Base-by-base conservation (phyloP, 2,329 filamentous ascomycete genomes). In the Hypoxylon sp. region DNA sequence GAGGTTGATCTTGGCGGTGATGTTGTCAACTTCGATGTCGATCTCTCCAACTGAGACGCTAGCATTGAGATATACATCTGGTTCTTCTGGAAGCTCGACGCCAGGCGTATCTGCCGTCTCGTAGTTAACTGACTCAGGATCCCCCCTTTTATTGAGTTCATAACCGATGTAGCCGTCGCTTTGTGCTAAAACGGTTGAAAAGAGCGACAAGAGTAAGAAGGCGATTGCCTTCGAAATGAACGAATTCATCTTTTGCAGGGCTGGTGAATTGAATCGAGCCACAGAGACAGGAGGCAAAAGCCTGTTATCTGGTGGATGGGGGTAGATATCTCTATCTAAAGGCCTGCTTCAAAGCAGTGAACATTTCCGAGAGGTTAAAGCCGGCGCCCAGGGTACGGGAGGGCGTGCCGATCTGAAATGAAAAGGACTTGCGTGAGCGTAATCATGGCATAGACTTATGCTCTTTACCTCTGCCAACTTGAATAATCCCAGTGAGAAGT, bases 1-100 rank as follows among this genome's bases (percentile, higher is more conserved):
- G 30, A 88, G 80, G 72, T 87, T 89, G 75, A 88, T 82, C 73
- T 88, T 87, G 55, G 87, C 87, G 0, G 85, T 87, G 59, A 89
- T 80, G 71, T 89, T 88, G 63, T 85, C 79, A 11, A 89, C 87
- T 51, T 84, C 80, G 60, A 90, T 82, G 74, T 82, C 80, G 76
- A 90, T 89, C 72, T 86, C 82, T 66, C 85, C 63, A 5, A 65
- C 62, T 2, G 62, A 65, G n/a, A 61, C 58, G 8, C 57, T 50
- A 7, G 87, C 87, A 70, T 89, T 89, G 56, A 89, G 82, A 68
- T 84, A 87, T 16, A 89, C 86, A 69, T 89, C 87, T 2, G 87
- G 87, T 47, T 82, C 79, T 0, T 81, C 77, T 21, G 79, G 74
- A 0, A 82, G 79, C 1, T 79, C 80, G 19, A 82, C 81, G 48